Conservation (phyloP, 306 rosid genomes). For the Sechiopsis laciniata region DNA sequence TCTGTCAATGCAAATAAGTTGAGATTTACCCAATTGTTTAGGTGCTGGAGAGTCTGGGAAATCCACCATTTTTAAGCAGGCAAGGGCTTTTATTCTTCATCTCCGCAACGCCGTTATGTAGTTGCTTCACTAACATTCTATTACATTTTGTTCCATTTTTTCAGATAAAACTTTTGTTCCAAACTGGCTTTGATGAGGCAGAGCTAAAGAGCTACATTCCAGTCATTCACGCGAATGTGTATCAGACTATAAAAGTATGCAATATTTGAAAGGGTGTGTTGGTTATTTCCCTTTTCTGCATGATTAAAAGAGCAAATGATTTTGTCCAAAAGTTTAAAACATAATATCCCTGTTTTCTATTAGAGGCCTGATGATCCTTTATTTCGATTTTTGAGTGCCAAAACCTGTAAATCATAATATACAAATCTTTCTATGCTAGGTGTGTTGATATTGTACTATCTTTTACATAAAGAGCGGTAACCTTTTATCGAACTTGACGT, state of each 20-base stretch:
- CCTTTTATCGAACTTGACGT: constrained; percentile 26
- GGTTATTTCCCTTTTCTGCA: constrained; percentile 74
- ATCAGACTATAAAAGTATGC: constrained; percentile 99
- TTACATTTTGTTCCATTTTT: constrained; percentile 15
- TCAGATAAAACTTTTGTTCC: constrained; percentile 95
- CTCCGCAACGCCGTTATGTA: not conserved
- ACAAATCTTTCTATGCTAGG: too few relatives aligned
- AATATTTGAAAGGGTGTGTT: constrained; percentile 99
- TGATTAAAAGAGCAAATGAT: constrained; percentile 38
- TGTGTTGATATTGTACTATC: constrained; percentile 14
- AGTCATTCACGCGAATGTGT: constrained; percentile 95
- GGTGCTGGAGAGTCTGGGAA: constrained; percentile 97
- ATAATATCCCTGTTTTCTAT: constrained; percentile 14
- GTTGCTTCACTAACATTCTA: not conserved
- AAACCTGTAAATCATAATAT: not conserved
- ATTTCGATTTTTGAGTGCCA: not conserved
- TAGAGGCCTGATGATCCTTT: too few relatives aligned
- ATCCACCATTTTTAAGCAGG: constrained; percentile 97
- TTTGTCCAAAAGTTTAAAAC: constrained; percentile 32
- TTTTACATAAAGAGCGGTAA: not conserved
- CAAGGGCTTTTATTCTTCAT: constrained; percentile 28
- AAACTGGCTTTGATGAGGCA: constrained; percentile 92
- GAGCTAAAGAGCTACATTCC: constrained; percentile 85
- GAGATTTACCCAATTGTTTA: constrained; percentile 28
- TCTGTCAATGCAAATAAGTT: not conserved